These are phyloP conservation scores for Zychaea mexicana DNA, from an alignment of 371 early-diverging fungal species.

Conservation along the genomic window DNA sequence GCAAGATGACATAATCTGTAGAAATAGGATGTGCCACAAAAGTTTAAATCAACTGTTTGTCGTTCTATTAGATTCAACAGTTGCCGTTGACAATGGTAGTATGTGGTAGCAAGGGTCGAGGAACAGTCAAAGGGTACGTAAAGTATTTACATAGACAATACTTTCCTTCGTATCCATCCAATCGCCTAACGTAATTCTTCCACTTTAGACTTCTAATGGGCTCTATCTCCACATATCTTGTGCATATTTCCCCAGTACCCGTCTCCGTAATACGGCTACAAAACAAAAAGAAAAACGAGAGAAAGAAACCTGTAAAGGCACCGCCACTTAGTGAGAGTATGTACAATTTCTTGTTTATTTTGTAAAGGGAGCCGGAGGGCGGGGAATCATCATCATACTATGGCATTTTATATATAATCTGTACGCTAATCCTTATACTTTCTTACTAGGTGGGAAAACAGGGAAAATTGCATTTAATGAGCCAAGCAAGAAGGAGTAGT, in stretches of 20 bases:
- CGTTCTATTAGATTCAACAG: constrained; percentile 41
- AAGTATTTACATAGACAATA: not conserved
- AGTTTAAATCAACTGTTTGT: not conserved
- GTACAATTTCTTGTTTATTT: constrained; percentile 4
- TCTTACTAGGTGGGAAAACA: constrained; percentile 30
- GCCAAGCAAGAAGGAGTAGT: constrained; percentile 6
- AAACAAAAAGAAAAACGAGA: constrained; percentile 33
- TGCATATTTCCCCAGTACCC: constrained; percentile 62
- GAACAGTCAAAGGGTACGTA: constrained; percentile 56
- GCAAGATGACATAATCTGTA: not conserved
- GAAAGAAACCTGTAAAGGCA: constrained; percentile 13
- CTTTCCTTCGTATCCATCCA: no score
- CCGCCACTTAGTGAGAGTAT: constrained; percentile 46
- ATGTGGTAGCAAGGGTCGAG: constrained; percentile 59
- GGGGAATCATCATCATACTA: not conserved
- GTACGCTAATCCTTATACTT: no score
- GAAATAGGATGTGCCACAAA: no score
- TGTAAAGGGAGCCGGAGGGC: not conserved
- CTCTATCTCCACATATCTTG: constrained; percentile 59
- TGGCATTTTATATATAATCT: not conserved
- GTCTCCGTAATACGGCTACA: constrained; percentile 59
- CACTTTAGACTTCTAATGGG: constrained; percentile 45
- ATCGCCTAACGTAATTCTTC: not conserved
- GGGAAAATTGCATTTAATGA: constrained; percentile 43
- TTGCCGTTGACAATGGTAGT: constrained; percentile 56